phyloP scores from a whole-genome alignment of 345 rosid species.

The Bruguiera gymnorhiza region DNA sequence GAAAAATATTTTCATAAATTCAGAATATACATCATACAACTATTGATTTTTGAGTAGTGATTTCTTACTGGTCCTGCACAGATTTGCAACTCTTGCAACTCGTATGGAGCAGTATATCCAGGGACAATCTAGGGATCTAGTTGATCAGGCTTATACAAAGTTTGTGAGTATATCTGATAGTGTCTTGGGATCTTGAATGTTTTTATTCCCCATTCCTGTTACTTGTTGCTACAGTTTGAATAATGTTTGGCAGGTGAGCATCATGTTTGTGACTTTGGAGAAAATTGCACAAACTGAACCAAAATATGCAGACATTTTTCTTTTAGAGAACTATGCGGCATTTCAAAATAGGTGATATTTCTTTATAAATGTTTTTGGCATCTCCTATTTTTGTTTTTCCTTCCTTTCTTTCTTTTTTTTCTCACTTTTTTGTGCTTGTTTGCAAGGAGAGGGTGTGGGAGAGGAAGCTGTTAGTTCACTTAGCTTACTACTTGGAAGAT shows the following conservation, averaged over 20 bases:
- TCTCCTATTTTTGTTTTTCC: neutral
- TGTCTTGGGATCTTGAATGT: neutral
- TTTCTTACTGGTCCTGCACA: conserved; percentile 22
- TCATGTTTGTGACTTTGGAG: conserved; percentile 92
- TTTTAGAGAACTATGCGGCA: conserved; percentile 96
- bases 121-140: conserved; percentile 96
- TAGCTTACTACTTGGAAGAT: too few species aligned
- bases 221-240: neutral
- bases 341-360: conserved; percentile 79
- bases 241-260: conserved; percentile 69
- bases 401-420: neutral
- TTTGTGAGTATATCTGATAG: conserved; percentile 56
- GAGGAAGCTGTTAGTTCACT: too few species aligned
- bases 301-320: conserved; percentile 85
- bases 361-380: neutral
- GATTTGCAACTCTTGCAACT: conserved; percentile 97
- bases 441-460: neutral
- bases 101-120: conserved; percentile 99
- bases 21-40: too few species aligned
- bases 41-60: conserved; percentile 8
- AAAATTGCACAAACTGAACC: conserved; percentile 92
- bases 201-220: neutral
- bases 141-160: conserved; percentile 96
- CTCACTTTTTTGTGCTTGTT: neutral
- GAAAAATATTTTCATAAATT: too few species aligned